Base-by-base conservation (phyloP, 768 basidiomycete genomes). In the Kwoniella bestiolae region DNA sequence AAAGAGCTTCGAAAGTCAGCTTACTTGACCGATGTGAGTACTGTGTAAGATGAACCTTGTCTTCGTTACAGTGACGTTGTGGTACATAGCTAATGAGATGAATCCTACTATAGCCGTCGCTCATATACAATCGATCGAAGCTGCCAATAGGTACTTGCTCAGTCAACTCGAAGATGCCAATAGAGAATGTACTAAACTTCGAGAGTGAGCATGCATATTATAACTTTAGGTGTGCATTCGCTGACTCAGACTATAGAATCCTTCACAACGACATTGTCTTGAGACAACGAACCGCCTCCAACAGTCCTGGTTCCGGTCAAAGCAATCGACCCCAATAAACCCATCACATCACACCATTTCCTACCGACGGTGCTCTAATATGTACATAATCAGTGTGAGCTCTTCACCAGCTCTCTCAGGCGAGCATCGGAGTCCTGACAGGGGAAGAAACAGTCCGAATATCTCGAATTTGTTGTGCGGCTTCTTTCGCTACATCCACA, bases 1-100 rank as follows among this genome's bases (percentile, higher is more conserved):
- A 94, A 85, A 91, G 93, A 85, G 88, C 91, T 9, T 91, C 90
- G 86, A 95, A 95, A 83, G 90, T 92, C 58, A 91, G 89, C 68
- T 84, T 94, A 62, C 86, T 95, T 72, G 93, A 94, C 76, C 88
- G 92, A 77, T 88, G 89, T 92, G 75, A 65, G 87, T 77, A 68
- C 47, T 11, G n/a, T n/a, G n/a, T n/a, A n/a, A 41, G 12, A 14
- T 1, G 38, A 41, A 35, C 34, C 34, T 35, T 6, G 12, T 35
- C 12, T 12, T 6, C 12, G 6, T 5, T 25, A 34, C 16, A 5
- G 3, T 46, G 12, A 49, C 7, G 26, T 7, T 46, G 16, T 26
- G 23, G 8, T 5, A 25, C 23, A 34, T 53, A 26, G 23, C 65
- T 35, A 35, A 26, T 16, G 18, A 23, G 4, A 3, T 32, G 41